phyloP scores from a whole-genome alignment of 306 rosid species.

The Carpinus viminea region DNA sequence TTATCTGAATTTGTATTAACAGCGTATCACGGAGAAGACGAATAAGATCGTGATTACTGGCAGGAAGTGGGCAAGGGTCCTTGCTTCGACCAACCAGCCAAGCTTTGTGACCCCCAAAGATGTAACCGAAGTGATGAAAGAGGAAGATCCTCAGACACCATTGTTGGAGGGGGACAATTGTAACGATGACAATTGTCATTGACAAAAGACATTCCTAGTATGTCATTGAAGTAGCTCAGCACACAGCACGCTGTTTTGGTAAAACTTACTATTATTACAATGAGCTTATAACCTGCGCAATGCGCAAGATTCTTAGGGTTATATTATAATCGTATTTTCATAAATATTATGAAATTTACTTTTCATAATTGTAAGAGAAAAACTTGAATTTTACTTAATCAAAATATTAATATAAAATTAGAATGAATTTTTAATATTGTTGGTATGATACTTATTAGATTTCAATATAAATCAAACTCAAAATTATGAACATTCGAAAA shows the following conservation, averaged over 20 bases:
- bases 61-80: slow-evolving; percentile 86
- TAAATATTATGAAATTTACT: too few relatives aligned
- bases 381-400: too few relatives aligned
- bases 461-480: too few relatives aligned
- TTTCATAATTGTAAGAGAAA: too few relatives aligned
- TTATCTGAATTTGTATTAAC: slow-evolving; percentile 28
- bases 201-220: slow-evolving; percentile 35
- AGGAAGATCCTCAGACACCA: slow-evolving; percentile 34
- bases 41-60: slow-evolving; percentile 81
- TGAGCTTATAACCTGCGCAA: background rate
- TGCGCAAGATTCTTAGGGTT: too few relatives aligned
- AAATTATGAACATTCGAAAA: too few relatives aligned
- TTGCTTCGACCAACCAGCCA: slow-evolving; percentile 67
- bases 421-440: too few relatives aligned
- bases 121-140: slow-evolving; percentile 36
- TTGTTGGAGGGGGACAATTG: slow-evolving; percentile 37
- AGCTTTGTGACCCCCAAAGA: slow-evolving; percentile 59
- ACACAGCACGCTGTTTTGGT: slow-evolving; percentile 18
- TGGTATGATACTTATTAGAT: too few relatives aligned
- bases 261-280: slow-evolving; percentile 3
- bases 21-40: slow-evolving; percentile 78
- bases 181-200: slow-evolving; percentile 19
- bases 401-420: too few relatives aligned
- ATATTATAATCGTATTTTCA: too few relatives aligned
- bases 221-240: slow-evolving; percentile 18